A percentile compares a stretch with the other conserved stretches of the same genome.
These are phyloP conservation scores for Leishmania tropica DNA, from an alignment of 208 protist genomes.

Conservation along the genomic window DNA sequence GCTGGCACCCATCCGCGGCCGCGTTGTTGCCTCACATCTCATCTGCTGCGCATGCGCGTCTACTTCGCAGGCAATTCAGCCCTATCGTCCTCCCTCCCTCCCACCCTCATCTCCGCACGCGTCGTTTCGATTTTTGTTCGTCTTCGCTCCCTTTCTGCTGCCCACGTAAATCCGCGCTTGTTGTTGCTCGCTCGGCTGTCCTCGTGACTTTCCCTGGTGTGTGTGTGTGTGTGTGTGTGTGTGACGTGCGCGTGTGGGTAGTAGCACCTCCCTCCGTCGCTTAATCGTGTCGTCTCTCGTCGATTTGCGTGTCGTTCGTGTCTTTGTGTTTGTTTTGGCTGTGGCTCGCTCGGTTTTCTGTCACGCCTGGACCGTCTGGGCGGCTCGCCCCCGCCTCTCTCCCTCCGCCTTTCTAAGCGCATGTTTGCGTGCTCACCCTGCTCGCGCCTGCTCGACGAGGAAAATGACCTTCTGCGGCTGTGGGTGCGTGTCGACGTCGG, in stretches of 20 bases:
- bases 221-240: neutral
- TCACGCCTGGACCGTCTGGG: neutral
- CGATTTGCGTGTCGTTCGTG: neutral
- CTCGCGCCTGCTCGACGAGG: neutral
- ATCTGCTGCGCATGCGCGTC: neutral
- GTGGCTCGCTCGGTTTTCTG: too few species aligned
- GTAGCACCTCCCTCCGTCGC: neutral
- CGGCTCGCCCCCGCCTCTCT: neutral
- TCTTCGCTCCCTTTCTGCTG: too few species aligned
- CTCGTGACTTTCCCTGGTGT: too few species aligned
- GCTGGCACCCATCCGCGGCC: neutral
- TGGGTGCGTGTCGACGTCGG: slow-evolving; percentile 63
- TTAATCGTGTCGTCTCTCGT: neutral
- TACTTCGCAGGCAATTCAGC: neutral
- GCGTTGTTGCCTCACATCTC: neutral
- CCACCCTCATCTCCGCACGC: too few species aligned
- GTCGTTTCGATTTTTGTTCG: neutral
- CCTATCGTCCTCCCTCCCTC: neutral
- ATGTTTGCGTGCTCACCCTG: neutral
- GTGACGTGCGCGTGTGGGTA: neutral
- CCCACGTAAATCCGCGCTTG: too few species aligned
- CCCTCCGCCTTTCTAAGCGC: neutral
- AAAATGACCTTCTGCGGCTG: slow-evolving; percentile 34
- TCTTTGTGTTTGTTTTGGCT: too few species aligned
- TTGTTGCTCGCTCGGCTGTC: too few species aligned